Base-by-base conservation (phyloP, 1,139 yeast genomes). In the Zygoascus meyerae region DNA sequence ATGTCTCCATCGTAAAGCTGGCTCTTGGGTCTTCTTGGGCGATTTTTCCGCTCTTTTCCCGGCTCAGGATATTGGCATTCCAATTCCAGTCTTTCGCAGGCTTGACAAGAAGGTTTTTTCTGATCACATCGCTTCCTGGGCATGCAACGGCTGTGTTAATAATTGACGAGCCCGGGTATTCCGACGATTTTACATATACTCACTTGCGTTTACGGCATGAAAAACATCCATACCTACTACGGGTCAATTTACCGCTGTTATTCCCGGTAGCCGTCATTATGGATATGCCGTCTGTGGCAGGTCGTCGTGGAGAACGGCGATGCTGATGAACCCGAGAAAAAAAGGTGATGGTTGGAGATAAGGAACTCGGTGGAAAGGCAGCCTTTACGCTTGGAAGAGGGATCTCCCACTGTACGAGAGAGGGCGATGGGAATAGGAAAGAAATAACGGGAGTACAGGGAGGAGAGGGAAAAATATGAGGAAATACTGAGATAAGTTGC, bases 201-300 rank as follows among this genome's bases (percentile, higher is more conserved):
- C 38, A 53, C 57, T 83, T 83, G 36, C 92, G 66, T 41, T 75
- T 72, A 50, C 86, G 78, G 57, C 92, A 83, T 0, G 89, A 81
- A 40, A 81, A 64, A 60, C 92, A 83, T 0, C 92, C 92, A 53
- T 70, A 71, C 45, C 70, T 59, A n/a, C 69, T 63, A 29, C 69
- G 42, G 8, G 26, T 39, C 14, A 17, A 21, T 18, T 39, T 38
- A 14, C 31, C 29, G 16, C 29, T 39, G 18, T 11, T 31, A 6
- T 35, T 33, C 15, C 21, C 14, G 26, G 26, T 5, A 21, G 4
- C 26, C 26, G 26, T 21, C 26, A 21, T 21, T 4, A 4, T 21
- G 26, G 26, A 21, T 21, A 2, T 41, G 29, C 14, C 21, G 29
- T 29, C 29, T 8, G 30, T 16, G 28, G 15, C 32, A 10, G 17